Evolutionary conservation across 805 yeast genomes (phyloP).

Genomic region (Wickerhamiella qilinensis): DNA sequence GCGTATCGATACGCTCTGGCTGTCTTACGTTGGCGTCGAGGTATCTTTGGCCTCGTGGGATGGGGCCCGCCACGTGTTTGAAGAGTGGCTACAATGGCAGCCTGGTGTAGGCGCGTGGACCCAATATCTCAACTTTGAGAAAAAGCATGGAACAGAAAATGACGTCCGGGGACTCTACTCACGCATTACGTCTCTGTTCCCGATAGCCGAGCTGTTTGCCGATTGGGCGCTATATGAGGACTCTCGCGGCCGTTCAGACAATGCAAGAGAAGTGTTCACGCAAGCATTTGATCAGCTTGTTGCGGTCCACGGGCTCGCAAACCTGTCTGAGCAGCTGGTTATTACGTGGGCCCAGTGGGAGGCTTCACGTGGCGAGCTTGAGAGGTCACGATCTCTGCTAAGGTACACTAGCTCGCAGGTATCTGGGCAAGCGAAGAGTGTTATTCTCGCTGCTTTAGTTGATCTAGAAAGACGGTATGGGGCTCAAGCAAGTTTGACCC

Average conservation of each 20-base stretch:
- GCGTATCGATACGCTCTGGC: conserved; percentile 75
- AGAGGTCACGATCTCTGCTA: conserved; percentile 45
- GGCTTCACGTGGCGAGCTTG: conserved; percentile 38
- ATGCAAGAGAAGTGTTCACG: conserved; percentile 50
- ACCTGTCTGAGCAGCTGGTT: conserved; percentile 26
- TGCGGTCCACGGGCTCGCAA: conserved; percentile 11
- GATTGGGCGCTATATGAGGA: conserved; percentile 64
- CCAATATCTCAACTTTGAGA: conserved; percentile 57
- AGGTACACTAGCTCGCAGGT: conserved; percentile 32
- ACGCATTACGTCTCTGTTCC: conserved; percentile 37
- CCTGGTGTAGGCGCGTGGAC: conserved; percentile 57
- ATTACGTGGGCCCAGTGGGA: conserved; percentile 62
- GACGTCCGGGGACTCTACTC: conserved; percentile 45
- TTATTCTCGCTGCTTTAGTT: conserved; percentile 30
- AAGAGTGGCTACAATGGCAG: conserved; percentile 68
- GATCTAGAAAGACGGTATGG: conserved; percentile 57
- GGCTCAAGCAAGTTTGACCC: conserved; percentile 34
- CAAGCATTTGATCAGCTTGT: conserved; percentile 42
- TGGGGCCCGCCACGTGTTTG: conserved; percentile 50
- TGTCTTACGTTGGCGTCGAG: conserved; percentile 62
- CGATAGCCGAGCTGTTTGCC: conserved; percentile 45
- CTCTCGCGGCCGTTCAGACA: conserved; percentile 25
- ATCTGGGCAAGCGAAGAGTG: conserved; percentile 24
- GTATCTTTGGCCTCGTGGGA: conserved; percentile 52
- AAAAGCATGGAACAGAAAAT: conserved; percentile 40